Evolutionary conservation across 352 stramenopile species (phyloP).

Genomic region (Halophytophthora batemanensis): DNA sequence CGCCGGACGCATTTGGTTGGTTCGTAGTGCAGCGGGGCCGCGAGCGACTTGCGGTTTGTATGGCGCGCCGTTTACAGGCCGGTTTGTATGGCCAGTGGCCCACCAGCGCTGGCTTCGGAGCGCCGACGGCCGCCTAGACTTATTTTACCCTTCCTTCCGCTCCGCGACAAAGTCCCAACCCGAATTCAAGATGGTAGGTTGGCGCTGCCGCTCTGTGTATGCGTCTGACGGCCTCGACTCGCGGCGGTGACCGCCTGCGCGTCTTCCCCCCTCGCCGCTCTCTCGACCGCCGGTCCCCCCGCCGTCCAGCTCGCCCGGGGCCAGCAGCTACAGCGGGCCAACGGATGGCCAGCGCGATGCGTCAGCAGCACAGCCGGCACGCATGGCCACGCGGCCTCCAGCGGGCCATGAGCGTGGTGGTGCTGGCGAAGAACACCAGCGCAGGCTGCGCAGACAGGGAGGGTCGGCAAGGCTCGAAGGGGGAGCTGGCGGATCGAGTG

Average conservation of each 20-base stretch:
- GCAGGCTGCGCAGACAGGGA: no score
- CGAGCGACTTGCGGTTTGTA: constrained; percentile 70
- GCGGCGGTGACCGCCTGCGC: neutral
- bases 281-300: neutral
- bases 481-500: no score
- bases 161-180: constrained; percentile 85
- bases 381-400: neutral
- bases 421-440: no score
- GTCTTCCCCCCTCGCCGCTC: constrained; percentile 9
- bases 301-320: neutral
- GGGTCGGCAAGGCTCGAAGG: no score
- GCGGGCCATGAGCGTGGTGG: no score
- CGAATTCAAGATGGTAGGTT: constrained; percentile 83
- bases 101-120: constrained; percentile 20
- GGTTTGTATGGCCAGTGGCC: constrained; percentile 68
- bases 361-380: neutral
- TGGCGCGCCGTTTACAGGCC: constrained; percentile 28
- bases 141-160: constrained; percentile 87
- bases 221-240: neutral
- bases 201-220: neutral
- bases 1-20: constrained; percentile 53
- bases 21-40: constrained; percentile 50
- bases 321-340: constrained; percentile 8
- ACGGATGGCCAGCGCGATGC: neutral
- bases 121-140: constrained; percentile 38